Evolutionary conservation across 2,329 filamentous ascomycete genomes (phyloP), one percentile per base, ranked within the genome.

Genomic region (Shiraia bambusicola): DNA sequence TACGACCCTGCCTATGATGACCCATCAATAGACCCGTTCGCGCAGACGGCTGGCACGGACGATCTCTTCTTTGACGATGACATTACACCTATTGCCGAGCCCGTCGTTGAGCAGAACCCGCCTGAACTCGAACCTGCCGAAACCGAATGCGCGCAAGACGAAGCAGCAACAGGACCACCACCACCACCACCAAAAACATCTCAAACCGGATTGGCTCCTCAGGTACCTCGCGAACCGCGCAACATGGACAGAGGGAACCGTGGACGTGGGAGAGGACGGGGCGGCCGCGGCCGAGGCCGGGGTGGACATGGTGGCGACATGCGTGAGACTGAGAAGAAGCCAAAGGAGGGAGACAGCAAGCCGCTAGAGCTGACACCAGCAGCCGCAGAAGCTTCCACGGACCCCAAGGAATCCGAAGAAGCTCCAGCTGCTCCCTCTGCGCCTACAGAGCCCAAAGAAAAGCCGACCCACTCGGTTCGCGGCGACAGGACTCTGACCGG

Each of bases 41-140:
- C 74, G 54, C 73, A 76, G 42, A 74, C 75, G 1, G 72, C 73
- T n/a, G 68, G 71, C 28, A 71, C 72, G 29, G 74, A 77, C 45
- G 74, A 77, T 47, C 64, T 76, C 4, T 76, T 76, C 37, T 76
- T 76, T 59, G 74, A 73, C 54, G 73, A 77, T 40, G 74, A 76
- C 54, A 75, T 76, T 48, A 74, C 67, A 6, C 74, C 74, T 9
- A 66, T 73, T 6, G 58, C 70, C 26, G 66, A 75, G 35, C 69
- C 72, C 2, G 59, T 71, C 8, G 61, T 72, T 1, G 66, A 70
- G 49, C 56, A 59, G 25, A 54, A 51, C 24, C 56, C 58, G 3
- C 42, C 50, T 13, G 56, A 54, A 13, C 39, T 53, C 8, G 48
- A 56, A 27, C 39, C 40, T 2, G 52, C 55, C 2, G 56, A 51